Evolutionary conservation across 1,284 basidiomycete genomes (phyloP).

Genomic region (Rhodotorula glutinis): DNA sequence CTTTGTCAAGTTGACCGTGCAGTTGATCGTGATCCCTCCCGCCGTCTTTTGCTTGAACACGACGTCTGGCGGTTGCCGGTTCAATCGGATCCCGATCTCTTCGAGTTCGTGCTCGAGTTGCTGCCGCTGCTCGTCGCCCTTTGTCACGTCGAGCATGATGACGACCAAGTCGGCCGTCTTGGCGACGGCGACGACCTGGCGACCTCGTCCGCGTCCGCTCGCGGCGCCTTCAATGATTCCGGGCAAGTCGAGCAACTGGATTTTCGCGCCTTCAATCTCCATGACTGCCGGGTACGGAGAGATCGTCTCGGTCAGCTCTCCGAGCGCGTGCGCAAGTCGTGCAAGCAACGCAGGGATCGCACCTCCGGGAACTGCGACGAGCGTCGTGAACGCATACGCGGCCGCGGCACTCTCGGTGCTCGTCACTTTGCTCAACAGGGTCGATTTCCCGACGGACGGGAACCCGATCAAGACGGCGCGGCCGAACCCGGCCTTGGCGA

Average conservation of each 20-base stretch:
- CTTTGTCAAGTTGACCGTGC: slow-evolving; percentile 80
- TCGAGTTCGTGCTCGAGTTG: slow-evolving; percentile 90
- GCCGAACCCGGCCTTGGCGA: slow-evolving; percentile 66
- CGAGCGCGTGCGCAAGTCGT: background rate
- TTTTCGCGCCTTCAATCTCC: slow-evolving; percentile 86
- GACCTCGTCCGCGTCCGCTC: slow-evolving; percentile 85
- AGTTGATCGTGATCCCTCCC: slow-evolving; percentile 36
- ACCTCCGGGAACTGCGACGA: slow-evolving; percentile 74
- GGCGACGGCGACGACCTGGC: slow-evolving; percentile 76
- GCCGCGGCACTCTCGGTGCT: slow-evolving; percentile 86
- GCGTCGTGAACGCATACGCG: slow-evolving; percentile 36
- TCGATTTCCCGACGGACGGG: slow-evolving; percentile 61
- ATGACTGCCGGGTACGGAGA: slow-evolving; percentile 56
- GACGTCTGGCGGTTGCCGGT: slow-evolving; percentile 82
- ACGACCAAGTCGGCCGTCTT: slow-evolving; percentile 86
- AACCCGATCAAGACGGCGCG: slow-evolving; percentile 53
- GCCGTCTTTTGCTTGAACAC: slow-evolving; percentile 36
- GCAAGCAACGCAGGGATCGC: slow-evolving; percentile 17
- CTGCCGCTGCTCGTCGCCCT: slow-evolving; percentile 85
- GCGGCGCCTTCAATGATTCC: slow-evolving; percentile 97
- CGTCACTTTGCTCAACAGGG: slow-evolving; percentile 84
- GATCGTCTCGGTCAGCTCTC: background rate
- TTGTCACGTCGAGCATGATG: slow-evolving; percentile 94
- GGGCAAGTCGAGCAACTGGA: slow-evolving; percentile 91
- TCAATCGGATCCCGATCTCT: slow-evolving; percentile 91